Evolutionary conservation across 805 yeast species (phyloP).

Genomic region (Suhomyces sp.): DNA sequence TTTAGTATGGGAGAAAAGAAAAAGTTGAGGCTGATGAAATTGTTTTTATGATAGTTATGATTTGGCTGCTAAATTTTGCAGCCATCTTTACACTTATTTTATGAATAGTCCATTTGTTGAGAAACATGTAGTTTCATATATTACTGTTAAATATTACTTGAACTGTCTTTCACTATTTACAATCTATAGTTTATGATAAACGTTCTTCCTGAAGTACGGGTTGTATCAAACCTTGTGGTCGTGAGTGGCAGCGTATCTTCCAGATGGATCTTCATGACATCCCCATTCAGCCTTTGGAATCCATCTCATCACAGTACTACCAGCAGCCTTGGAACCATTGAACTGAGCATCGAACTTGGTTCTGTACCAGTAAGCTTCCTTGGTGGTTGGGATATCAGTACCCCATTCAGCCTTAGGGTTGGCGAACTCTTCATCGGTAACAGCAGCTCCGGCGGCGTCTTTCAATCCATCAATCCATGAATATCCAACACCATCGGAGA

Average conservation of each 20-base stretch:
- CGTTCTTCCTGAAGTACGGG: no score
- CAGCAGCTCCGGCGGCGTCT: constrained; percentile 86
- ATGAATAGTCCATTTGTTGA: no score
- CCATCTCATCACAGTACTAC: constrained; percentile 98
- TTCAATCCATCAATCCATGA: constrained; percentile 98
- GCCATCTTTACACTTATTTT: no score
- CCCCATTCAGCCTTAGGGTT: constrained; percentile 97
- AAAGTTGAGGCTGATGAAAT: no score
- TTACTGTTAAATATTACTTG: no score
- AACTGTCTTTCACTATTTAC: no score
- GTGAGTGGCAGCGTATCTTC: constrained; percentile 92
- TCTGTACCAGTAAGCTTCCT: constrained; percentile 99
- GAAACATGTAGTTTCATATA: no score
- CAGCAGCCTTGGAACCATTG: constrained; percentile 83
- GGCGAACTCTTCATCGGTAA: constrained; percentile 87
- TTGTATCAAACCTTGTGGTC: constrained; percentile 46
- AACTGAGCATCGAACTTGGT: constrained; percentile 91
- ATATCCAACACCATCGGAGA: constrained; percentile 99
- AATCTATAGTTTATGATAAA: no score
- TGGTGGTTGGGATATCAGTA: constrained; percentile 87
- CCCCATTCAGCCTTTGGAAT: constrained; percentile 99
- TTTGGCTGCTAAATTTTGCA: no score
- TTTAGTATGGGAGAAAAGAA: no score
- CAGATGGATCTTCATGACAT: constrained; percentile 97
- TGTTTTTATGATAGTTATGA: no score